These are phyloP conservation scores for Chalciporus sp. DNA, from an alignment of 1,284 basidiomycete genomes.

Conservation along the genomic window DNA sequence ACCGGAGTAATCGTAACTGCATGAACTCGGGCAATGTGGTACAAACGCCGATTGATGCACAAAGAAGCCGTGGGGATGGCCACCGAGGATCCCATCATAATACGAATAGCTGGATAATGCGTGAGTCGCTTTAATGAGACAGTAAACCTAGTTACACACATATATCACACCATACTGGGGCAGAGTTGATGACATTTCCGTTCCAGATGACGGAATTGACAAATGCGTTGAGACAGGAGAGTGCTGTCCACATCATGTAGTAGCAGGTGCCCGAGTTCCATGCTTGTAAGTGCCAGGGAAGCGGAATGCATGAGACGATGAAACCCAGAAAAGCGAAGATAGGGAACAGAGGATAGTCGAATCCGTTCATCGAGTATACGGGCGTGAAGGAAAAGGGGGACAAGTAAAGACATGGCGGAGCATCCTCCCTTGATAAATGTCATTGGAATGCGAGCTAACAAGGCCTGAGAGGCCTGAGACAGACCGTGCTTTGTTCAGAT, in stretches of 20 bases:
- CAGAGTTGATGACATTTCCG: conserved; percentile 44
- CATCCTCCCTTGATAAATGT: no score
- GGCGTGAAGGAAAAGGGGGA: no score
- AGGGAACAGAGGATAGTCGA: no score
- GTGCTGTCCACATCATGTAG: conserved; percentile 58
- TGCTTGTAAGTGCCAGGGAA: conserved; percentile 27
- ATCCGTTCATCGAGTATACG: no score
- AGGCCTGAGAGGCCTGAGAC: no score
- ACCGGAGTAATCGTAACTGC: conserved; percentile 9
- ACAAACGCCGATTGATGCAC: conserved; percentile 51
- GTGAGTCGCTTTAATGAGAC: no score
- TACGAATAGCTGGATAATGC: no score
- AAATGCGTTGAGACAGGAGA: conserved; percentile 51
- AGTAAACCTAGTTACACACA: conserved; percentile 17
- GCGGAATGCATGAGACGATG: neutral
- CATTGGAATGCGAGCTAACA: no score
- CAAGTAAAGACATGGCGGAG: no score
- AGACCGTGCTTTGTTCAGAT: no score
- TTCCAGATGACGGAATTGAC: conserved; percentile 63
- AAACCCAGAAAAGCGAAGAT: neutral
- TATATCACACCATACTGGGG: conserved; percentile 62
- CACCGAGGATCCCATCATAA: conserved; percentile 41
- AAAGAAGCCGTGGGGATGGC: conserved; percentile 56
- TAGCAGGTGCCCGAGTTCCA: conserved; percentile 60
- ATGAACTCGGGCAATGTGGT: conserved; percentile 45